These are phyloP conservation scores for Daedaleopsis sinensis DNA, from an alignment of 768 basidiomycete genomes.

Conservation along the genomic window DNA sequence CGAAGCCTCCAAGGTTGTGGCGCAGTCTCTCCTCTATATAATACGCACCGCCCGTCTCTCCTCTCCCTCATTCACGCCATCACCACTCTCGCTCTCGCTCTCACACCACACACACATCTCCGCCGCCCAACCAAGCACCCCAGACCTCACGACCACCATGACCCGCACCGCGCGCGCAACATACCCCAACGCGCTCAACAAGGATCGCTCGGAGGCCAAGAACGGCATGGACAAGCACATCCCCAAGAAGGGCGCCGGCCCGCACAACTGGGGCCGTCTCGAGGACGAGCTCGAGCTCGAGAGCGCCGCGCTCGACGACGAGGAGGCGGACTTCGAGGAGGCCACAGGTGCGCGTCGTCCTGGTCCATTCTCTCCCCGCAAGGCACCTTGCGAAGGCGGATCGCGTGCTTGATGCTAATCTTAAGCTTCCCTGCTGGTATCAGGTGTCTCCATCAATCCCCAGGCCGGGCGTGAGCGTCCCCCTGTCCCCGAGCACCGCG, in stretches of 20 bases:
- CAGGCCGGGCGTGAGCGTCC: slow-evolving; percentile 5
- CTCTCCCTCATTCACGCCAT: slow-evolving; percentile 8
- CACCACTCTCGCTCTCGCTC: slow-evolving; percentile 4
- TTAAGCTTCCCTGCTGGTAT: not conserved
- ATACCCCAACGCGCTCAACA: slow-evolving; percentile 69
- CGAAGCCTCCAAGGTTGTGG: not conserved
- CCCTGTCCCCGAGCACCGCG: slow-evolving; percentile 26
- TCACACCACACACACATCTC: not conserved
- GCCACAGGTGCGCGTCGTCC: slow-evolving; percentile 22
- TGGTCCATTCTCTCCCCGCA: no score
- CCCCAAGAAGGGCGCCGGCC: slow-evolving; percentile 80
- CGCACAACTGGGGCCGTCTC: slow-evolving; percentile 85
- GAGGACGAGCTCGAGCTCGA: slow-evolving; percentile 65
- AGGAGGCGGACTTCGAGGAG: slow-evolving; percentile 46
- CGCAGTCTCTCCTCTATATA: slow-evolving; percentile 16
- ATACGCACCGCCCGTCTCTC: slow-evolving; percentile 4
- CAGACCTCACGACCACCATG: slow-evolving; percentile 46
- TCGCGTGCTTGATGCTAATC: slow-evolving; percentile 12
- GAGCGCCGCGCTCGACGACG: slow-evolving; percentile 59
- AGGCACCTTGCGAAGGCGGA: not conserved
- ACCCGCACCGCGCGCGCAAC: slow-evolving; percentile 78
- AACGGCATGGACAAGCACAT: slow-evolving; percentile 71
- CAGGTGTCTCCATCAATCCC: slow-evolving; percentile 10
- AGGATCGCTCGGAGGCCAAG: slow-evolving; percentile 81
- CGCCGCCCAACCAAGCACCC: not conserved